Evolutionary conservation across 2,329 filamentous ascomycete species (phyloP), one percentile per base, ranked within the genome.

Genomic region (Beauveria sp.): DNA sequence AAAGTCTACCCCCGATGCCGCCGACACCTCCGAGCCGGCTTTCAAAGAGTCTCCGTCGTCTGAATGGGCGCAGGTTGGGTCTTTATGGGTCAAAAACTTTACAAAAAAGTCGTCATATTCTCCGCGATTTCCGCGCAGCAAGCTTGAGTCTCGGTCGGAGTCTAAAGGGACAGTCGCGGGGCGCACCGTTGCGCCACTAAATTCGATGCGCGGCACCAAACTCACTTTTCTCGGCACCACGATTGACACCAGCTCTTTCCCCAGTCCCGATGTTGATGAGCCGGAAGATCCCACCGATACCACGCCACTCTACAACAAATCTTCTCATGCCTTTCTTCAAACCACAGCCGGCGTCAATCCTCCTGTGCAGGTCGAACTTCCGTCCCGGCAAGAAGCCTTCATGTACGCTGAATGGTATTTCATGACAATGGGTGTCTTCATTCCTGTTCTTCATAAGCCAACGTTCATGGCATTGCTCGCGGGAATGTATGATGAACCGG

Each of bases 201-300:
- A 86, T 72, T 86, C 88, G 8, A 88, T 92, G 69, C 87, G 87
- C 67, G 90, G 89, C 52, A 92, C 88, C 0, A 85, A 84, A 9
- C 77, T 94, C n/a, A 87, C 89, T 1, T 84, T 96, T 58, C 84
- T 94, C 47, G 91, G 90, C 40, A 89, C 88, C 66, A 87, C 89
- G 51, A 88, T 94, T 67, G 89, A 96, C 71, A 83, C 93, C 47
- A 85, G 88, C 14, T 84, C 87, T 50, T 91, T 90, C 68, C 81
- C 87, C 52, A 84, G 82, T 1, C 78, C 80, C 1, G 88, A 91
- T 63, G 79, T 84, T 70, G 84, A 89, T 66, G 86, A 89, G 75
- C 70, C 71, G 14, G 66, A 66, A 6, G 56, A 64, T 8, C 80
- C 71, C 22, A 72, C 72, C 20, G 72, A 73, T 24, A 71, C 73